A percentile compares a stretch with the other conserved stretches of the same genome.
phyloP scores from a whole-genome alignment of 2,329 filamentous ascomycete species.

The Herpotrichia juniperi region DNA sequence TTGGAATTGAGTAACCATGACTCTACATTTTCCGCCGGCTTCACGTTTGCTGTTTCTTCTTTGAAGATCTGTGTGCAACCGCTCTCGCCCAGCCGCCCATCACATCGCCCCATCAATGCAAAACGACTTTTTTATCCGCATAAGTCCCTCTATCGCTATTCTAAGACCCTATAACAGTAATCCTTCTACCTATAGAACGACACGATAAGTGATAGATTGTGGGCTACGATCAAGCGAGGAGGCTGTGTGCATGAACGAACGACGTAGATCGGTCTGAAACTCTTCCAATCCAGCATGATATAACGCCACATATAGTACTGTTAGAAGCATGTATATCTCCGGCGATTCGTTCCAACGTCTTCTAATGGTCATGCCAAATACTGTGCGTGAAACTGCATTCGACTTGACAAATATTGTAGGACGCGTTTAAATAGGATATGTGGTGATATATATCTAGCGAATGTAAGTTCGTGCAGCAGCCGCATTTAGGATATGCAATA shows the following conservation, averaged over 20 bases:
- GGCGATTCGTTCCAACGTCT: too few relatives aligned
- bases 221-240: background rate
- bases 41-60: too few relatives aligned
- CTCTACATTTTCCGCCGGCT: too few relatives aligned
- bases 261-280: constrained; percentile 2
- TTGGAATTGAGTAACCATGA: too few relatives aligned
- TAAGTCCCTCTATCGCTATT: background rate
- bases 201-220: background rate
- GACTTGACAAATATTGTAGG: background rate
- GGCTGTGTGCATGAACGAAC: constrained; percentile 12
- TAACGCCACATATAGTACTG: too few relatives aligned
- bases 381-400: background rate
- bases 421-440: background rate
- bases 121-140: constrained; percentile 2
- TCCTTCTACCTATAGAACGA: background rate
- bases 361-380: background rate
- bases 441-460: background rate
- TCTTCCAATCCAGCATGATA: background rate
- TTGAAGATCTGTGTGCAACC: too few relatives aligned
- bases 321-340: too few relatives aligned
- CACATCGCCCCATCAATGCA: background rate
- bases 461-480: too few relatives aligned
- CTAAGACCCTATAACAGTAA: background rate
- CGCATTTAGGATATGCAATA: too few relatives aligned
- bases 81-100: too few relatives aligned